Evolutionary conservation across 495 filamentous ascomycete species (phyloP), one percentile per base, ranked within the genome.

Genomic region (Bathelium albidoporum): DNA sequence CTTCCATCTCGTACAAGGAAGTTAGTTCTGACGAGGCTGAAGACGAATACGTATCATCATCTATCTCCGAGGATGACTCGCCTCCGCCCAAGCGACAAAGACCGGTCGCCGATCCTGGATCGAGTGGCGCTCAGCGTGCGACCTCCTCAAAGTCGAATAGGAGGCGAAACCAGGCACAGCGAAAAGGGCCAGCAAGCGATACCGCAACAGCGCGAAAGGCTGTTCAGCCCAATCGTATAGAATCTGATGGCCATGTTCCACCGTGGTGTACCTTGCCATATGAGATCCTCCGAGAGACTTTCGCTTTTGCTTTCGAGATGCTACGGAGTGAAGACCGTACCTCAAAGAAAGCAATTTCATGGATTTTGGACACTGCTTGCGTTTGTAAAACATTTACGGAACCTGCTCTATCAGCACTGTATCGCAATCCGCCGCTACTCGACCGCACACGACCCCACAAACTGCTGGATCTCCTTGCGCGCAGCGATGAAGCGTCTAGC

Each of bases 321-420:
- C 73, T 89, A 16, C 74, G 82, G 43, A 79, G 85, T 62, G 75
- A 80, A 44, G 70, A 73, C 41, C 72, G 75, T 20, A 66, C 67
- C 29, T 70, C 70, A 2, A 68, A 58, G 18, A 66, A 73, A 26
- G 80, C 83, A 0, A 80, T 83, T 2, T 70, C 72, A 61, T 90
- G 83, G 83, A 81, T 95, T 14, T 61, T 87, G 2, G 74, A 80
- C 26, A 73, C 83, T 20, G 83, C 87, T 12, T 71, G 80, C 11
- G 70, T 85, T 16, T 92, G 89, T 64, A 82, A 79, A 44, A 73
- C 77, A 2, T 91, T 92, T 62, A 73, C 81, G 5, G 87, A 92
- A 66, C 87, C 91, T 4, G 88, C 90, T 7, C 74, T 96, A 20
- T 84, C 87, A 16, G 86, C 81, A 14, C 78, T 94, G 3, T 94